These are phyloP conservation scores for Colletotrichum trifolii DNA, from an alignment of 2,329 filamentous ascomycete species.

Conservation along the genomic window DNA sequence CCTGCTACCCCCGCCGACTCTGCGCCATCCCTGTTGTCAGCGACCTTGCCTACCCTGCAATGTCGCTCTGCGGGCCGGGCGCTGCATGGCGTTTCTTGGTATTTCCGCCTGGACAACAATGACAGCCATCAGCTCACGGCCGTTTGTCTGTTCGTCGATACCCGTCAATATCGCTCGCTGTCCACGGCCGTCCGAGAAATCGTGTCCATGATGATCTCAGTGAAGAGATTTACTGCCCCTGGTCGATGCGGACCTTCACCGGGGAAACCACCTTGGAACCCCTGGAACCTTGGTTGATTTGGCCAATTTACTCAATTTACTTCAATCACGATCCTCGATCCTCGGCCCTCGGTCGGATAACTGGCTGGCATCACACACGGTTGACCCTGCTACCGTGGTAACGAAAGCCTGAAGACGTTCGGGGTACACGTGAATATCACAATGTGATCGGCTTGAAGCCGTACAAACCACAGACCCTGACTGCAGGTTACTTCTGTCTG, in stretches of 20 bases:
- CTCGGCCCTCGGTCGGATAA: conserved; percentile 25
- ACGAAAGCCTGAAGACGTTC: background rate
- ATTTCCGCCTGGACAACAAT: background rate
- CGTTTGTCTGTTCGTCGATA: conserved; percentile 6
- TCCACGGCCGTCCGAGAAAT: conserved; percentile 6
- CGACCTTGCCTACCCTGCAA: conserved; percentile 14
- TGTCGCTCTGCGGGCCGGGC: conserved; percentile 33
- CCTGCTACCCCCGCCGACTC: conserved; percentile 28
- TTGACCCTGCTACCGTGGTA: conserved; percentile 4
- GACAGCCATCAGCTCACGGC: conserved; percentile 6
- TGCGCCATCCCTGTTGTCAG: conserved; percentile 29
- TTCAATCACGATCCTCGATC: conserved; percentile 1
- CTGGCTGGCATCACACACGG: conserved; percentile 19
- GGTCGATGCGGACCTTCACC: background rate
- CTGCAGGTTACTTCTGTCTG: too few species aligned
- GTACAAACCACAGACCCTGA: too few species aligned
- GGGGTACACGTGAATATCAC: too few species aligned
- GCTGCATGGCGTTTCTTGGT: conserved; percentile 31
- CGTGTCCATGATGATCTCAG: background rate
- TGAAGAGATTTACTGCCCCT: background rate
- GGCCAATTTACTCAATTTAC: conserved; percentile 14
- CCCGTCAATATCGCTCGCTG: conserved; percentile 5
- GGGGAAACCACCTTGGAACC: conserved; percentile 5
- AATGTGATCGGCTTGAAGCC: too few species aligned
- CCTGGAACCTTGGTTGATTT: conserved; percentile 17